Conservation (phyloP, 108 stramenopile genomes). For the Cyclotella sp. region DNA sequence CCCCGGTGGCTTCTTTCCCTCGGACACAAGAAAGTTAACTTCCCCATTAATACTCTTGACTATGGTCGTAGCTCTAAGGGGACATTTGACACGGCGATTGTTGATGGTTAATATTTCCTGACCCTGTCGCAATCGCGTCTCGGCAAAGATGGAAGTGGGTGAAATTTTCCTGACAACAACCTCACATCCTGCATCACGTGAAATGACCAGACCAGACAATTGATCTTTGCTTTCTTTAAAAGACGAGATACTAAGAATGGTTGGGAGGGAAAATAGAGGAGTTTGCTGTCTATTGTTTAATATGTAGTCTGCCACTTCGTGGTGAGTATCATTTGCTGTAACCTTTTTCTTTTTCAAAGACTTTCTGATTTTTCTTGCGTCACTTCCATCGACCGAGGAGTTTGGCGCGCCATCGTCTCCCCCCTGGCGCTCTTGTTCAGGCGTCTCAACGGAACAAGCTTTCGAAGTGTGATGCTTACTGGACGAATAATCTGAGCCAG, state of each 20-base stretch:
- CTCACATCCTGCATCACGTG: constrained; percentile 6
- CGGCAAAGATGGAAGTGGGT: constrained; percentile 32
- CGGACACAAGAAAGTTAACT: constrained; percentile 20
- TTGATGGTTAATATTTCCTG: constrained; percentile 31
- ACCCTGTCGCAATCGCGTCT: constrained; percentile 13
- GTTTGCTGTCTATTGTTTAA: neutral
- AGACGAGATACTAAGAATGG: constrained; percentile 10
- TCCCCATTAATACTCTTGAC: constrained; percentile 23
- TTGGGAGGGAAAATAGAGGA: constrained; percentile 15
- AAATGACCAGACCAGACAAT: constrained; percentile 27
- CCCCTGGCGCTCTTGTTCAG: neutral
- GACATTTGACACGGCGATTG: constrained; percentile 34
- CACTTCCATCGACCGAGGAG: neutral
- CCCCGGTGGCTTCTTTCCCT: constrained; percentile 25
- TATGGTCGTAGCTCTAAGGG: constrained; percentile 29
- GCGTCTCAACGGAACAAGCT: neutral
- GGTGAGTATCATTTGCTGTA: neutral
- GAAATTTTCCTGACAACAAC: constrained; percentile 21
- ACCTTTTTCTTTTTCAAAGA: constrained; percentile 1
- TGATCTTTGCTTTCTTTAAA: constrained; percentile 27
- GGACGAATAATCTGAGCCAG: constrained; percentile 4
- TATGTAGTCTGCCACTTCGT: constrained; percentile 1
- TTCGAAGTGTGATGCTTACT: neutral
- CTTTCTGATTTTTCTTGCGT: neutral
- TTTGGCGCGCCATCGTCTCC: neutral